Evolutionary conservation across 495 filamentous ascomycete species (phyloP), one percentile per base, ranked within the genome.

Genomic region (Penicillium coprophilum): DNA sequence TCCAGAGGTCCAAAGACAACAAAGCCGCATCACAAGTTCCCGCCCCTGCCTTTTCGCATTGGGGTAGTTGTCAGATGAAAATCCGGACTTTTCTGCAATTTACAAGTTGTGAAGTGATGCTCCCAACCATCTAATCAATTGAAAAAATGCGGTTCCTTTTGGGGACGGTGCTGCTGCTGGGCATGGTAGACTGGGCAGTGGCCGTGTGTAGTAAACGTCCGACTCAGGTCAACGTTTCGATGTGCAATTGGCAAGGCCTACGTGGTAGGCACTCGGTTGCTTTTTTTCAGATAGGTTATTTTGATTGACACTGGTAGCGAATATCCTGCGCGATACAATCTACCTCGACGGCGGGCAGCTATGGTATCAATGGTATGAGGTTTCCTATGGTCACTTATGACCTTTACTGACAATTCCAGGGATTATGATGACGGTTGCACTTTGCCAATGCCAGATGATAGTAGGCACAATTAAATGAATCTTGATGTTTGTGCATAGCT

Each of bases 331-430:
- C 23, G 85, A 91, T 61, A 86, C 79, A 2, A 70, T 90, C 24
- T 91, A 86, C 60, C 52, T 91, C 19, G 87, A 91, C 63, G 88
- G 88, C 39, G 88, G 88, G 3, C 44, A 61, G 52, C 53, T 85
- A 23, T 78, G 59, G 59, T 85, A 80, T 74, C 40, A 71, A 32
- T 69, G 38, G 73, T 73, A 64, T 30, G 69, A 40, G 11, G 4
- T 11, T 12, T 3, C 17, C 13, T 2, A 40, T 8, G 51, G 9
- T 2, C 23, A 50, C 30, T 15, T 52, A 27, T 21, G 1, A 3
- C 17, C 13, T 8, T 3, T 6, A 7, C 46, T 58, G 19, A 63
- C 32, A 34, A 39, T 20, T 50, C 0, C 36, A 70, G 67, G 41
- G 65, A 60, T 55, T 62, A 46, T 32, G 58, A 58, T 1, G 67